A percentile compares a stretch with the other conserved stretches of the same genome.
Conservation (phyloP, 2,329 filamentous ascomycete species). For the Epichloe aotearoae region DNA sequence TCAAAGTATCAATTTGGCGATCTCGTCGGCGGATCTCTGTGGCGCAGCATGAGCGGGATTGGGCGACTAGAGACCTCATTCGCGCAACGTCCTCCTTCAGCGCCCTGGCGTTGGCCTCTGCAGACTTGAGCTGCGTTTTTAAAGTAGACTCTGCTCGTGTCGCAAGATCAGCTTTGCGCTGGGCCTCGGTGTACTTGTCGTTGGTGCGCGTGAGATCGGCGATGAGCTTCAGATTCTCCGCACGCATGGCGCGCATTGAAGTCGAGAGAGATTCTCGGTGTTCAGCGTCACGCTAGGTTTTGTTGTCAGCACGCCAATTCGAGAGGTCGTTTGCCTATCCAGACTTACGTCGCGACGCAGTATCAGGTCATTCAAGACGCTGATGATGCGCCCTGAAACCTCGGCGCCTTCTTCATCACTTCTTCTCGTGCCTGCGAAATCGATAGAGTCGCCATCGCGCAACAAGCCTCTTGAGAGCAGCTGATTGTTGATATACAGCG, state of each 20-base stretch:
- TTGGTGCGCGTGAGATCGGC: slow-evolving; percentile 49
- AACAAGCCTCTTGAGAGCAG: slow-evolving; percentile 52
- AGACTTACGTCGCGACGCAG: slow-evolving; percentile 65
- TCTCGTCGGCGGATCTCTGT: slow-evolving; percentile 88
- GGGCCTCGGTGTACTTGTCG: slow-evolving; percentile 40
- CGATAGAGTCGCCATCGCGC: slow-evolving; percentile 58
- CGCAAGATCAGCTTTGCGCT: slow-evolving; percentile 40
- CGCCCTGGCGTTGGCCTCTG: slow-evolving; percentile 60
- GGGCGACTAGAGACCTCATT: slow-evolving; percentile 65
- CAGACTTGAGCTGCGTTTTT: slow-evolving; percentile 55
- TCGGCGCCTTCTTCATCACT: slow-evolving; percentile 40
- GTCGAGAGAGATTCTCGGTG: slow-evolving; percentile 72
- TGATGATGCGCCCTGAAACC: slow-evolving; percentile 78
- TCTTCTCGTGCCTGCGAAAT: slow-evolving; percentile 64
- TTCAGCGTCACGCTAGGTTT: slow-evolving; percentile 65
- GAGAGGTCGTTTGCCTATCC: neutral
- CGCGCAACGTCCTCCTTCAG: slow-evolving; percentile 74
- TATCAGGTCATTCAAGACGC: slow-evolving; percentile 87
- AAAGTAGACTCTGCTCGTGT: slow-evolving; percentile 61
- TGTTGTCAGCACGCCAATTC: slow-evolving; percentile 6
- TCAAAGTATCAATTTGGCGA: slow-evolving; percentile 74
- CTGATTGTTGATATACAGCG: slow-evolving; percentile 61
- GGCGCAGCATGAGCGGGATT: slow-evolving; percentile 75
- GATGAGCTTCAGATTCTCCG: slow-evolving; percentile 61
- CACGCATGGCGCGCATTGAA: slow-evolving; percentile 62